phyloP scores from a whole-genome alignment of 2,329 filamentous ascomycete genomes.

The Stagonosporopsis tanaceti region DNA sequence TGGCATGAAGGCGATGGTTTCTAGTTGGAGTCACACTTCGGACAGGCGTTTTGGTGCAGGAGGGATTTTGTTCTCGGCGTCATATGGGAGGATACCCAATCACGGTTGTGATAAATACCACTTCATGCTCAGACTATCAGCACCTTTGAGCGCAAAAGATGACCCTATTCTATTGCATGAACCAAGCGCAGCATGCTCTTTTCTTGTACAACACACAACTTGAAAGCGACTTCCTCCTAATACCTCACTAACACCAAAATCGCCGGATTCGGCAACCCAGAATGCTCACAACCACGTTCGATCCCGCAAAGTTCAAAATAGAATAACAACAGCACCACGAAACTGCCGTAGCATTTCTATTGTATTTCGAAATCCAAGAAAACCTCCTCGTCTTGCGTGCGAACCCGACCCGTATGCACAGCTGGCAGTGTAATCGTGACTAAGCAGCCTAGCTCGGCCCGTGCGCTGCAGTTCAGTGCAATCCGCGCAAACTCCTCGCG shows the following conservation, averaged over 20 bases:
- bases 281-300: conserved; percentile 6
- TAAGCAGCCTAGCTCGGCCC: conserved; percentile 1
- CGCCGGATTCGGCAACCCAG: conserved; percentile 12
- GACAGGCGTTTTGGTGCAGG: conserved; percentile 2
- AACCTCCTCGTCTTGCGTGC: neutral
- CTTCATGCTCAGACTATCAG: neutral
- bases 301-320: neutral
- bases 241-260: neutral
- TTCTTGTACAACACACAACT: neutral
- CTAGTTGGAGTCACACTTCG: conserved; percentile 39
- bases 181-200: too few species aligned
- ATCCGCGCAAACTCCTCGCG: conserved; percentile 2
- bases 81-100: conserved; percentile 5
- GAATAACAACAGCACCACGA: neutral
- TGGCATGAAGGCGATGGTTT: conserved; percentile 66
- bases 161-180: neutral
- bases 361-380: neutral
- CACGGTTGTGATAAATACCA: neutral
- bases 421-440: neutral
- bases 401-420: neutral
- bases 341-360: neutral
- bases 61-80: neutral
- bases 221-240: neutral
- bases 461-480: neutral
- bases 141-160: neutral